Base-by-base conservation (phyloP, 2,329 filamentous ascomycete species). In the Sclerotinia minor region DNA sequence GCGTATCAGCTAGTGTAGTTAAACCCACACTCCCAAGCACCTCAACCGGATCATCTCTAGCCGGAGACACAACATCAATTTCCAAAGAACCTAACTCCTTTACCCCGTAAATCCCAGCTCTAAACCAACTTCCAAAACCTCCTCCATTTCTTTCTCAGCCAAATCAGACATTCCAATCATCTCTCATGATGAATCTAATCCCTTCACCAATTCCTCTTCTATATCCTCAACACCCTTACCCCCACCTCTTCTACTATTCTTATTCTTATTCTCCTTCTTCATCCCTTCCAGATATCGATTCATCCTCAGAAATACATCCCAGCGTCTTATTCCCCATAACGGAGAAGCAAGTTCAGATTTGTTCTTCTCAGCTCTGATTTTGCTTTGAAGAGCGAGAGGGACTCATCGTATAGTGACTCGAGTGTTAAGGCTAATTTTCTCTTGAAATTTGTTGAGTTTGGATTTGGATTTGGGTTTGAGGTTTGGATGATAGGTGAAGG, bases 391-490 rank as follows among this genome's bases (percentile, higher is more conserved):
- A 57, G 13, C 35, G 17, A n/a, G n/a, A 21, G 35, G 24, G 45
- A 5, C 3, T 64, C 49, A 9, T 64, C 41, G 13, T 57, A 64
- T 13, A 64, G 50, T 24, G 61, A 64, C 6, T 21, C 41, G 24
- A 64, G 32, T 1, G 26, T n/a, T 7, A 19, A 45, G 3, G 49
- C 35, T 15, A 55, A 41, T 29, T 44, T 64, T 9, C 21, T 57
- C 19, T 32, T 57, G 4, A 50, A 32, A 5, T 57, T 44, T 17
- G 15, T 13, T 11, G n/a, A n/a, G n/a, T n/a, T n/a, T n/a, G n/a
- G n/a, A n/a, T n/a, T n/a, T n/a, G n/a, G n/a, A n/a, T n/a, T n/a
- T n/a, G 61, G 24, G 29, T 17, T 24, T 6, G 35, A n/a, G 24
- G 19, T 17, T 57, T 11, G 24, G 8, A 57, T n/a, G 11, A 64